Evolutionary conservation across 225 moss, liverwort and hornwort genomes (phyloP), one percentile per base, ranked within the genome.

Genomic region (Neckera pumila): DNA sequence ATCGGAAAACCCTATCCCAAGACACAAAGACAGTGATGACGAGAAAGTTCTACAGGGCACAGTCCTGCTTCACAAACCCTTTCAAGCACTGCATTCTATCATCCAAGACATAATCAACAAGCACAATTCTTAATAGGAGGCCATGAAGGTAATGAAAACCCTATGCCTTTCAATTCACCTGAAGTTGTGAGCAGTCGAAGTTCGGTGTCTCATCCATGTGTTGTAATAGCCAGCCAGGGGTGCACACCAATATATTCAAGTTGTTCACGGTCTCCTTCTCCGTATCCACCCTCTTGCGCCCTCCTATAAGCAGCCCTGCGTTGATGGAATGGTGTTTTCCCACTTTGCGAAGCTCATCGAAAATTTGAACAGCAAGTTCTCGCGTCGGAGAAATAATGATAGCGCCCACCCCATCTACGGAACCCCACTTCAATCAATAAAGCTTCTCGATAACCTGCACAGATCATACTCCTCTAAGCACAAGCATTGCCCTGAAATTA

Each of bases 181-280:
- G 99, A 82, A 99, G 92, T 91, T 99, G 99, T 31, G 97, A 95
- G 88, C 96, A 97, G 84, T 99, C 96, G 51, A 99, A 99, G 76
- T 95, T 95, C 40, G 99, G 99, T 33, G 97, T 95, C 91, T 99
- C 97, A 84, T 99, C 96, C 97, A 99, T 99, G 80, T 99, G 99
- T 74, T 99, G 99, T 90, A 99, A 84, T 73, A 99, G 88, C 69
- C 99, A 90, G 42, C 99, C 99, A 79, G 99, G 99, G 19, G 99
- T 96, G 90, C 99, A 99, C 28, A 99, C 99, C 88, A 99, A 89
- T 83, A 99, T 93, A 74, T 97, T 99, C 84, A 99, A 89, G 30
- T 92, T 89, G 61, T 92, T 92, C 8, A 96, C 96, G 76, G 95
- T 95, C 82, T 97, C 96, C 82, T 97, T 99, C 92, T 99, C 99